A percentile compares a stretch with the other conserved stretches of the same genome.
Evolutionary conservation across 139 green algal genomes (phyloP).

Genomic region (Chlamydomonas sphaeroides): DNA sequence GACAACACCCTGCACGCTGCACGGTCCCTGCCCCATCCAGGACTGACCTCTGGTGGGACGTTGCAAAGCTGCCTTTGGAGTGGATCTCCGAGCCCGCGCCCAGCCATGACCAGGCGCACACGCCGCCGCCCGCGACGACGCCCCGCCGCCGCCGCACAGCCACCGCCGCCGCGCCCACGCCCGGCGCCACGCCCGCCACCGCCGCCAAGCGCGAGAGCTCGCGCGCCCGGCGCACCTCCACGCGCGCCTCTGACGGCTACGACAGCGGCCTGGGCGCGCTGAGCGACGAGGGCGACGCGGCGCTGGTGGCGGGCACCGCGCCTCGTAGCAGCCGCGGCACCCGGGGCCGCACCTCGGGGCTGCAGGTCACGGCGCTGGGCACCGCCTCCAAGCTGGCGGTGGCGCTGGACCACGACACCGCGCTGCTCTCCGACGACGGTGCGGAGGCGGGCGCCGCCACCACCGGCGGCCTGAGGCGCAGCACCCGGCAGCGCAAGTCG

Average conservation of each 20-base stretch:
- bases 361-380: neutral
- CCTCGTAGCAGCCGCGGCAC: no score
- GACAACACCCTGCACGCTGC: no score
- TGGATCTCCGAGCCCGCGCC: constrained; percentile 26
- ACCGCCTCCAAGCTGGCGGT: neutral
- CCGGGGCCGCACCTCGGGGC: no score
- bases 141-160: neutral
- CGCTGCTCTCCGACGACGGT: neutral
- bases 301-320: no score
- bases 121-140: neutral
- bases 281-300: no score
- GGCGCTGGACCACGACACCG: neutral
- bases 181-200: neutral
- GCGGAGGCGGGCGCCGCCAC: neutral
- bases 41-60: constrained; percentile 27
- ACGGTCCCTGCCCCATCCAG: neutral
- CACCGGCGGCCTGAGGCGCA: neutral
- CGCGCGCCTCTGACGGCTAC: neutral
- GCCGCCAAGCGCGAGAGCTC: neutral
- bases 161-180: neutral
- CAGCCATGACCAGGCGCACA: neutral
- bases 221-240: neutral
- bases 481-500: neutral
- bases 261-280: no score
- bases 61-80: constrained; percentile 1